A percentile compares a stretch with the other conserved stretches of the same genome.
These are phyloP conservation scores for Eutrema heterophyllum DNA, from an alignment of 345 rosid genomes.

Conservation along the genomic window DNA sequence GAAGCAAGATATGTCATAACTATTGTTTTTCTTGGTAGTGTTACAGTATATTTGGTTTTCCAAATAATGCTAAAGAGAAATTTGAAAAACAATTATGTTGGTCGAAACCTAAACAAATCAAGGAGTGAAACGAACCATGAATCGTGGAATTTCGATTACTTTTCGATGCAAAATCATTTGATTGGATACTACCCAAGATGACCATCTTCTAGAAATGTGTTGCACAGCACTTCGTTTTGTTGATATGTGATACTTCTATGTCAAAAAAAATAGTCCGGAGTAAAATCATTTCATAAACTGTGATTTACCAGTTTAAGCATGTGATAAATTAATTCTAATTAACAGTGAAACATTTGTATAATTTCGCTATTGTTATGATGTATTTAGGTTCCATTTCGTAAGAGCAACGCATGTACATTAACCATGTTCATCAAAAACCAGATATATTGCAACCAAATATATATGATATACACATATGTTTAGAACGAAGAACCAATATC, in stretches of 20 bases:
- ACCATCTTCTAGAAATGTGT: slow-evolving; percentile 13
- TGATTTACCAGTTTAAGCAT: not conserved
- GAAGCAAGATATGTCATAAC: slow-evolving; percentile 48
- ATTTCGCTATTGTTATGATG: not conserved
- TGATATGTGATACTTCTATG: not conserved
- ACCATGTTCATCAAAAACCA: not conserved
- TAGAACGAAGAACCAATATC: not conserved
- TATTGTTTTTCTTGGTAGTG: slow-evolving; percentile 44
- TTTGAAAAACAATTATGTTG: not conserved
- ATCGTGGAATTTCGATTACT: not conserved
- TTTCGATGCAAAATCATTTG: not conserved
- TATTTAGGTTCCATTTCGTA: not conserved
- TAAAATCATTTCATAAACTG: not conserved
- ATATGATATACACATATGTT: not conserved
- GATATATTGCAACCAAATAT: not conserved
- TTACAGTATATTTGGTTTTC: slow-evolving; percentile 6
- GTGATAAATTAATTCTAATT: not conserved
- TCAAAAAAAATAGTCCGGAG: not conserved
- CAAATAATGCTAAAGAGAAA: not conserved
- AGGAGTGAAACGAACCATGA: slow-evolving; percentile 3
- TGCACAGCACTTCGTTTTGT: not conserved
- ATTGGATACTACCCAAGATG: slow-evolving; percentile 2
- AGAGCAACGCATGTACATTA: not conserved
- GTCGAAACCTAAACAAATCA: not conserved
- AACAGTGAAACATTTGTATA: not conserved